These are phyloP conservation scores for Rubroshorea leprosula DNA, from an alignment of 345 rosid species.

Conservation along the genomic window DNA sequence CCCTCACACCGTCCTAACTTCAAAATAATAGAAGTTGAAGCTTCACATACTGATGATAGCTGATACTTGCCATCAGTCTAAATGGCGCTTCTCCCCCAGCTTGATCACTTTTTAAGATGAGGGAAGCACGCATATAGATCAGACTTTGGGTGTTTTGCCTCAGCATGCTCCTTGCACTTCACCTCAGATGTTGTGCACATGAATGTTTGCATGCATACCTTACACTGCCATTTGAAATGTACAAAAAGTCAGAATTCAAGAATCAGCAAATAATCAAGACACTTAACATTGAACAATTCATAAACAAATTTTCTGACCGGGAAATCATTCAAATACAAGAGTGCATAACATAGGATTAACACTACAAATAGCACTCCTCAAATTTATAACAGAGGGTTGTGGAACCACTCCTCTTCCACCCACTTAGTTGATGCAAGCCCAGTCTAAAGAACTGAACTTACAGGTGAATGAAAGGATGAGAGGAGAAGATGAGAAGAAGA, in stretches of 20 bases:
- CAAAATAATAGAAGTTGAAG: background rate
- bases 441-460: no score
- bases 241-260: background rate
- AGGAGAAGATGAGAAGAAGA: no score
- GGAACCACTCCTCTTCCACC: no score
- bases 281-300: no score
- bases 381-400: no score
- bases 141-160: constrained; percentile 53
- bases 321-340: no score
- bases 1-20: background rate
- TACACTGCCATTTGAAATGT: constrained; percentile 39
- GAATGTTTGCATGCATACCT: constrained; percentile 67
- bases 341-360: no score
- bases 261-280: background rate
- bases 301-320: no score
- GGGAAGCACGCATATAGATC: constrained; percentile 40
- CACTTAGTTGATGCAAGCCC: no score
- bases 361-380: no score
- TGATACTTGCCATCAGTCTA: background rate
- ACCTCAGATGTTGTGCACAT: constrained; percentile 63
- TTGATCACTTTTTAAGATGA: constrained; percentile 32
- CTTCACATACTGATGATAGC: background rate
- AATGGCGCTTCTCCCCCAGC: background rate
- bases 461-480: no score
- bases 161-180: constrained; percentile 63